Percentiles rank a stretch among this genome's conserved stretches.
Conservation (phyloP, 2,329 filamentous ascomycete species). For the Alternaria triticina region DNA sequence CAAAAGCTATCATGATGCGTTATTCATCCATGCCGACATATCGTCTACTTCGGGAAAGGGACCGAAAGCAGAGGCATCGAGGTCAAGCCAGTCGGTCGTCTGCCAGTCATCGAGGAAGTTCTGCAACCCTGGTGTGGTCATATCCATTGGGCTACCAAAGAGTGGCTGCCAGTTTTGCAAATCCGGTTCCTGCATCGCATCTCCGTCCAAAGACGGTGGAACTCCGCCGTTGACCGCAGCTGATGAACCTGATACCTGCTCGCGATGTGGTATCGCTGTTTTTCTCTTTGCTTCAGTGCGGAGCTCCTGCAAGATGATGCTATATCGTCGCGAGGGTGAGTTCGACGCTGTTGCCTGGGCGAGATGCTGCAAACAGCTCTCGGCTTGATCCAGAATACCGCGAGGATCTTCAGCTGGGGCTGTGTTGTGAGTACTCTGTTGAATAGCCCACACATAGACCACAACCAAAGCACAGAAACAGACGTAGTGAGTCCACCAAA, state of each 20-base stretch:
- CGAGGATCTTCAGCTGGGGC: slow-evolving; percentile 11
- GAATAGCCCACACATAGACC: slow-evolving; percentile 58
- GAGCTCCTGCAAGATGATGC: slow-evolving; percentile 57
- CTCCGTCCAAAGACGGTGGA: background rate
- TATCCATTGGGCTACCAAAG: slow-evolving; percentile 30
- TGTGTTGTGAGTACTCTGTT: slow-evolving; percentile 30
- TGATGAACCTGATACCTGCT: background rate
- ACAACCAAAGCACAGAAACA: slow-evolving; percentile 58
- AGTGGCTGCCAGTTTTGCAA: slow-evolving; percentile 25
- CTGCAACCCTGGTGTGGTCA: slow-evolving; percentile 13
- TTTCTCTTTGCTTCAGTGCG: slow-evolving; percentile 48
- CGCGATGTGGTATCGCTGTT: slow-evolving; percentile 15
- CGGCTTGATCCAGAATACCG: slow-evolving; percentile 51
- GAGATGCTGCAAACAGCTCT: slow-evolving; percentile 55
- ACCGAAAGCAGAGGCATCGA: slow-evolving; percentile 41
- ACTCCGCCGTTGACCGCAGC: background rate
- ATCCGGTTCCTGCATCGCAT: background rate
- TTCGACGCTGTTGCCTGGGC: slow-evolving; percentile 56
- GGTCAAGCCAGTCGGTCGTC: slow-evolving; percentile 44
- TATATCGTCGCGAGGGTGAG: slow-evolving; percentile 56
- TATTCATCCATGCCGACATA: slow-evolving; percentile 11
- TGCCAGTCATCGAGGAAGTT: slow-evolving; percentile 41
- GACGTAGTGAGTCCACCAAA: slow-evolving; percentile 59
- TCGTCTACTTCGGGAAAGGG: slow-evolving; percentile 16
- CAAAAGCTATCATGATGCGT: background rate